Evolutionary conservation across 371 early-diverging fungal genomes (phyloP), one percentile per base, ranked within the genome.

Genomic region (Syncephalastrum contaminatum): DNA sequence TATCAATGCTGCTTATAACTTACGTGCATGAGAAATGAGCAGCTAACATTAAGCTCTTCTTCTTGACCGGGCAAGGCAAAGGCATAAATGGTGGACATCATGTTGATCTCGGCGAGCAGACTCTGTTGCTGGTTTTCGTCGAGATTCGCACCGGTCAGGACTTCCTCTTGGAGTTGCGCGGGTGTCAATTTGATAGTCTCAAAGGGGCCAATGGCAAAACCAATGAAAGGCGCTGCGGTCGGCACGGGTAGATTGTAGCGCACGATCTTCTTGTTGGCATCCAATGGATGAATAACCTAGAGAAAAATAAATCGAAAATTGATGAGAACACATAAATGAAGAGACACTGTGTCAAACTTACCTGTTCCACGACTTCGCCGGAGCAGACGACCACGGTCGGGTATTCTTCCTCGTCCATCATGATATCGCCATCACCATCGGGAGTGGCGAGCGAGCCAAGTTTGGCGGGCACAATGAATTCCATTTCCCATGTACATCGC

Each of bases 401-500:
- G 42, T 76, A 70, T 43, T 71, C 73, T 44, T 81, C 77, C 1
- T 77, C 75, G 58, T 67, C 49, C 48, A 72, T 57, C 60, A 78
- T 57, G 46, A 69, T 53, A 14, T 51, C 77, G 21, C 69, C 80
- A 36, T 73, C 75, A 45, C 75, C 75, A 41, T 76, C 72, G 21
- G 59, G 54, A 24, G 70, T 47, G 13, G 53, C 25, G 1, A 52
- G 48, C n/a, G 63, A 53, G 14, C 66, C 69, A 48, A 70, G 60
- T 30, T 72, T 70, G 24, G 72, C 48, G 48, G 91, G 87, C 19
- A 91, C 86, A 18, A 87, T 80, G 56, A 88, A 86, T 48, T 90
- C 85, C 64, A 96, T 72, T 43, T 93, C 93, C 94, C 94, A 96
- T 4, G 92, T 93, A 55, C 87, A 85, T 53, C 90, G 72, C 45